Evolutionary conservation across 352 stramenopile genomes (phyloP), one percentile per base, ranked within the genome.

Genomic region (Phytopythium aichiense): DNA sequence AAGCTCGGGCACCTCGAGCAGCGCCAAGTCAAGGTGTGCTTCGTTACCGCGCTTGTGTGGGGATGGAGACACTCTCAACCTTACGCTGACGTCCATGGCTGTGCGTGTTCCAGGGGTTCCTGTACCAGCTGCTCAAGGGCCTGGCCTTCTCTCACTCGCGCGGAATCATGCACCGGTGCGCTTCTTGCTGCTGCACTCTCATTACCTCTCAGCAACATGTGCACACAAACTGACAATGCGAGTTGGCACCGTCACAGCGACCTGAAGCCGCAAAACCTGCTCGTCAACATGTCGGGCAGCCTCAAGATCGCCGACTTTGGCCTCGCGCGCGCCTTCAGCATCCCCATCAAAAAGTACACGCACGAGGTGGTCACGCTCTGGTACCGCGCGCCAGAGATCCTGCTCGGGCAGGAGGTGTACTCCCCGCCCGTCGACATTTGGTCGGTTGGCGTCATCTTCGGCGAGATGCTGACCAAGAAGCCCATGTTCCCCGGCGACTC

Each of bases 261-360:
- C 80, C 72, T 99, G 22, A 99, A 99, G 77, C 97, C 97, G 25
- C 96, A 99, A 72, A 99, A 99, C 73, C 69, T 99, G 38, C 81
- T 99, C 15, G 95, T 99, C 23, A 98, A 88, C 52, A 66, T 87
- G 6, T 92, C 98, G 48, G 96, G 96, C 42, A 83, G 87, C 50
- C 83, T 99, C 25, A 99, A 99, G 73, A 96, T 99, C 48, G 96
- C 96, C n/a, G 97, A 99, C 73, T 99, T 99, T 73, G 97, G 97
- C 11, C 79, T 99, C 11, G 97, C 97, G 18, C 78, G 97, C 22
- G 96, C 95, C 8, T 99, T 99, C 69, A 98, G 95, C 70, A 88
- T 98, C 40, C 97, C 97, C 1, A 97, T 99, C 49, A 95, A 98
- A 33, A 97, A 97, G 49, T 95, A 99, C 66, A 99, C 97, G 23